Conservation (phyloP, 768 basidiomycete species). For the Rhodotorula paludigena region DNA sequence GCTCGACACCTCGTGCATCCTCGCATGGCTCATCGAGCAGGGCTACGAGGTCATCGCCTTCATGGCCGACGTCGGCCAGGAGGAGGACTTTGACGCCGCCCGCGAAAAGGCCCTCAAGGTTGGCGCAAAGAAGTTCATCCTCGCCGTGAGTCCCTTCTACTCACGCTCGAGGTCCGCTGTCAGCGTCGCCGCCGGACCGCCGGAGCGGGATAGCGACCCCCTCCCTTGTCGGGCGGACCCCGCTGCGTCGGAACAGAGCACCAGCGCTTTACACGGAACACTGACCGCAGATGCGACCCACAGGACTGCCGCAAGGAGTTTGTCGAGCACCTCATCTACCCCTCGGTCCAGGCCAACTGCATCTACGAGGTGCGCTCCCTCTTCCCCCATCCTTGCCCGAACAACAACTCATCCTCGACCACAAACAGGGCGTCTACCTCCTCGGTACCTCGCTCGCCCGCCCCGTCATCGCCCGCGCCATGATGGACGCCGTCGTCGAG, state of each 20-base stretch:
- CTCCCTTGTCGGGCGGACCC: too few relatives aligned
- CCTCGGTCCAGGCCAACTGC: constrained; percentile 94
- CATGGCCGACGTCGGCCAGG: constrained; percentile 78
- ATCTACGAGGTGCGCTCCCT: constrained; percentile 79
- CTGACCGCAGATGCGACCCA: not conserved
- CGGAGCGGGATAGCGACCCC: too few relatives aligned
- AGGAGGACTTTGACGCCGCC: constrained; percentile 87
- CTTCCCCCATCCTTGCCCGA: not conserved
- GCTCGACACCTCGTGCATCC: constrained; percentile 97
- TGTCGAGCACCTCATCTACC: constrained; percentile 91
- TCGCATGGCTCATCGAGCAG: constrained; percentile 97
- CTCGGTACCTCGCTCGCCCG: constrained; percentile 96
- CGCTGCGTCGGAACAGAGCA: too few relatives aligned
- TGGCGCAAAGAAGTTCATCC: constrained; percentile 93
- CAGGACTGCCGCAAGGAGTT: constrained; percentile 94
- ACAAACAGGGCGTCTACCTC: constrained; percentile 77
- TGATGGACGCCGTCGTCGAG: constrained; percentile 85
- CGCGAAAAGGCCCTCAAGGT: constrained; percentile 79
- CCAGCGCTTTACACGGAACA: too few relatives aligned
- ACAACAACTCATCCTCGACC: too few relatives aligned
- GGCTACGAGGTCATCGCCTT: constrained; percentile 96
- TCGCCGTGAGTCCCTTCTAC: constrained; percentile 56
- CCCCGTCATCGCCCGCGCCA: constrained; percentile 96
- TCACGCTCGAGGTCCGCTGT: not conserved
- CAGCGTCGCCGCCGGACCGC: too few relatives aligned